Base-by-base conservation (phyloP, 495 filamentous ascomycete genomes). In the Aeminium ludgeri region DNA sequence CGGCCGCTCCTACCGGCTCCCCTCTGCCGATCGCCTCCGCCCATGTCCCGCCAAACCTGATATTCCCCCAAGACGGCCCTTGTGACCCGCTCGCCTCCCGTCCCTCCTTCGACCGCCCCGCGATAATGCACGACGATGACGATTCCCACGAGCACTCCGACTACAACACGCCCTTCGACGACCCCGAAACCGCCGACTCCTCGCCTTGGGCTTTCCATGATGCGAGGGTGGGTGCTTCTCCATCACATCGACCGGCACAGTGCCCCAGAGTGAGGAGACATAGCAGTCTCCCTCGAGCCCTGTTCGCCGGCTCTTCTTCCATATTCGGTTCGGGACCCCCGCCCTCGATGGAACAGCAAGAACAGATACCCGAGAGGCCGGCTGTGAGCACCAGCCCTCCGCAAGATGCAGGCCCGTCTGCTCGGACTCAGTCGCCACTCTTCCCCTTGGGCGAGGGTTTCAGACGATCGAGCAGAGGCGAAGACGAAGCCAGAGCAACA, bases 281-380 rank as follows among this genome's bases (percentile, higher is more conserved):
- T 4, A 39, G 10, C 36, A 39, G 36, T 16, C 20, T 39, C 6
- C 36, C 36, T 13, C 36, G 36, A 12, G 36, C 36, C 10, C 25
- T 27, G 6, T 39, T 20, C 36, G 15, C 36, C n/a, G 20, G 5
- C 20, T n/a, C n/a, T 13, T 4, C 36, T 6, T 39, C 36, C 8
- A 39, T 39, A 27, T 39, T 39, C 19, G 36, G 36, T 6, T 12
- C 36, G 3, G 36, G 16, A n/a, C 20, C 4, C 5, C 20, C 3
- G 10, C n/a, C 5, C 20, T 3, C 12, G 20, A 8, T 6, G 7
- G 20, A n/a, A 29, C 20, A 29, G 10, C 6, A 39, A n/a, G 36
- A 27, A 28, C 36, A 27, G 8, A n/a, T 29, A 18, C n/a, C 10
- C 3, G 7, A 11, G 10, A 20, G 10, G 7, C 36, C 25, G 4